Conservation (phyloP, 495 filamentous ascomycete species). For the Emericellopsis terricola region DNA sequence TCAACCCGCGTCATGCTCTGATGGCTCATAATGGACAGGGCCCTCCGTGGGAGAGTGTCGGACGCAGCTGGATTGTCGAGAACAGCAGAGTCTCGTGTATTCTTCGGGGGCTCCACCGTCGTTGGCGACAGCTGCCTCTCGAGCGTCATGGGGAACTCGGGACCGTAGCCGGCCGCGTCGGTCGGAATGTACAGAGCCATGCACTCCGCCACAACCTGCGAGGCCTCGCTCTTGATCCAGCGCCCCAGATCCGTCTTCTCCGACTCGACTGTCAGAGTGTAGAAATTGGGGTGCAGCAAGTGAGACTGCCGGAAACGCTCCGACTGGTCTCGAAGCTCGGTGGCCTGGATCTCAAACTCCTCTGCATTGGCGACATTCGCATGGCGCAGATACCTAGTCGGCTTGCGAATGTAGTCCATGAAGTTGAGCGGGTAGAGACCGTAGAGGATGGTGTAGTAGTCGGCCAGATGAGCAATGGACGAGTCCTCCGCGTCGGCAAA, state of each 20-base stretch:
- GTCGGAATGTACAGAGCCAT: slow-evolving; percentile 25
- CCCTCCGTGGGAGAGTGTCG: slow-evolving; percentile 2
- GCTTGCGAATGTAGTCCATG: slow-evolving; percentile 58
- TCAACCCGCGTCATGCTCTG: slow-evolving; percentile 11
- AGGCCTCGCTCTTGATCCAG: slow-evolving; percentile 54
- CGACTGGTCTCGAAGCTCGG: slow-evolving; percentile 47
- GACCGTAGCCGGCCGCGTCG: slow-evolving; percentile 1
- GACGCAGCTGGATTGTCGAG: slow-evolving; percentile 16
- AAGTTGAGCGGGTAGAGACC: slow-evolving; percentile 69
- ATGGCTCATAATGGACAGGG: slow-evolving; percentile 2
- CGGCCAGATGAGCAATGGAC: slow-evolving; percentile 47
- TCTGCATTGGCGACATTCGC: slow-evolving; percentile 41
- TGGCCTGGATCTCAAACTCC: slow-evolving; percentile 51
- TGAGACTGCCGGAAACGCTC: slow-evolving; percentile 49
- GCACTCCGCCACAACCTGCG: slow-evolving; percentile 53
- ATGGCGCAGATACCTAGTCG: slow-evolving; percentile 48
- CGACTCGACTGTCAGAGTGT: slow-evolving; percentile 47
- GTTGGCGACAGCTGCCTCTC: background rate
- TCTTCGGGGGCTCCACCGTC: background rate
- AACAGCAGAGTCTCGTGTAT: slow-evolving; percentile 9
- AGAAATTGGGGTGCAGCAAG: slow-evolving; percentile 58
- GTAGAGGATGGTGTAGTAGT: slow-evolving; percentile 67
- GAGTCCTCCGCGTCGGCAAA: slow-evolving; percentile 37
- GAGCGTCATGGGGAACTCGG: background rate
- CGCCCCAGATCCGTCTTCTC: slow-evolving; percentile 51